Evolutionary conservation across 1,139 yeast genomes (phyloP), one percentile per base, ranked within the genome.

Genomic region (Chernovozyma aurita): DNA sequence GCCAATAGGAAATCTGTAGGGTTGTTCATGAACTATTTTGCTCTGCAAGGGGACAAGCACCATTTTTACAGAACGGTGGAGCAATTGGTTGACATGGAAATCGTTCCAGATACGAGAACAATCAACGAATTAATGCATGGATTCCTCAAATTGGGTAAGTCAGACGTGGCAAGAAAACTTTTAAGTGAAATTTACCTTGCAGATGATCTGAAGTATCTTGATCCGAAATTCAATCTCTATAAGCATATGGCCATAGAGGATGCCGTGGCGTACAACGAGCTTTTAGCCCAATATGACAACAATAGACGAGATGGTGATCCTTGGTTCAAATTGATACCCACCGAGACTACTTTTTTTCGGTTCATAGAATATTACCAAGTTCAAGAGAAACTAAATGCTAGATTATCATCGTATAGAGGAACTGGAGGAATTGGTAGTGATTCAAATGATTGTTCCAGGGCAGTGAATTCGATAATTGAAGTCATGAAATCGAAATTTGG

Each of bases 301-400:
- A 26, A 7, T 6, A 16, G 8, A 6, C 6, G 6, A 7, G 28
- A 26, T 7, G 15, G 17, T 6, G 11, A 16, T 12, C 6, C 6
- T 14, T 30, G 18, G 18, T 34, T 34, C 18, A 26, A 26, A 28
- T 15, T 34, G 16, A 13, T 46, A 2, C 63, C 68, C 0, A 56
- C 54, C 13, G 57, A 59, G 30, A 44, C 43, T 4, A 59, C 69
- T 1, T 63, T 61, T 37, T 40, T 51, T n/a, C 49, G 50, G 4
- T 47, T 61, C 18, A 30, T 59, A 4, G 32, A 43, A 18, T 36
- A 46, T 13, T 51, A 53, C 28, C 31, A 20, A 6, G 6, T 12
- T 7, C 28, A 16, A 26, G 25, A 22, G n/a, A n/a, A n/a, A n/a
- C n/a, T n/a, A n/a, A 20, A 6, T 7, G 22, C 6, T 9, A 6